phyloP scores from a whole-genome alignment of 2,329 filamentous ascomycete genomes.

The Didymella pomorum region DNA sequence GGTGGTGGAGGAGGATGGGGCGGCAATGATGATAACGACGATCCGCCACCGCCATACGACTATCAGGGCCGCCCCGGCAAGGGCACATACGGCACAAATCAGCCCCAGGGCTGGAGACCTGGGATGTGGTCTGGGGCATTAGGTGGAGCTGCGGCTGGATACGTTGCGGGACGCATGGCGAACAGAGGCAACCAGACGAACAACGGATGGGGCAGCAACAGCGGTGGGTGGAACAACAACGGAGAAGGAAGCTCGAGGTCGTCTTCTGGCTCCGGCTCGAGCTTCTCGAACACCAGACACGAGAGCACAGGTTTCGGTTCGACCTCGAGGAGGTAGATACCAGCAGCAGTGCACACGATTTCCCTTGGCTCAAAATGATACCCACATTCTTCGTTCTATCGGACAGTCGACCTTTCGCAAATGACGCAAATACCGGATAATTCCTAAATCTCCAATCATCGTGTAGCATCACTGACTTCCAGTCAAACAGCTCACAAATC shows the following conservation, averaged over 20 bases:
- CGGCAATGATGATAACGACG: conserved; percentile 50
- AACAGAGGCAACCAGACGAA: conserved; percentile 54
- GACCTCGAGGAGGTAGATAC: conserved; percentile 58
- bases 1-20: conserved; percentile 52
- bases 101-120: conserved; percentile 66
- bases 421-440: neutral
- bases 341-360: neutral
- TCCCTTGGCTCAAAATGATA: conserved; percentile 44
- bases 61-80: conserved; percentile 39
- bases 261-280: conserved; percentile 43
- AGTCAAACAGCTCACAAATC: neutral
- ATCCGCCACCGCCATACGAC: conserved; percentile 61
- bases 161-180: conserved; percentile 62
- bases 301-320: conserved; percentile 78
- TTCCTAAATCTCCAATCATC: neutral
- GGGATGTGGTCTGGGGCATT: conserved; percentile 78
- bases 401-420: neutral
- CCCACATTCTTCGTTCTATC: conserved; percentile 21
- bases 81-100: conserved; percentile 31
- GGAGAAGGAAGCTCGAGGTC: conserved; percentile 49
- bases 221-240: conserved; percentile 48
- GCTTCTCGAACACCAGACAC: conserved; percentile 61
- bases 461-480: neutral
- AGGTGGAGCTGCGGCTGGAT: conserved; percentile 73
- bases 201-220: conserved; percentile 42